Evolutionary conservation across 345 rosid genomes (phyloP), one percentile per base, ranked within the genome.

Genomic region (Acer saccharum): DNA sequence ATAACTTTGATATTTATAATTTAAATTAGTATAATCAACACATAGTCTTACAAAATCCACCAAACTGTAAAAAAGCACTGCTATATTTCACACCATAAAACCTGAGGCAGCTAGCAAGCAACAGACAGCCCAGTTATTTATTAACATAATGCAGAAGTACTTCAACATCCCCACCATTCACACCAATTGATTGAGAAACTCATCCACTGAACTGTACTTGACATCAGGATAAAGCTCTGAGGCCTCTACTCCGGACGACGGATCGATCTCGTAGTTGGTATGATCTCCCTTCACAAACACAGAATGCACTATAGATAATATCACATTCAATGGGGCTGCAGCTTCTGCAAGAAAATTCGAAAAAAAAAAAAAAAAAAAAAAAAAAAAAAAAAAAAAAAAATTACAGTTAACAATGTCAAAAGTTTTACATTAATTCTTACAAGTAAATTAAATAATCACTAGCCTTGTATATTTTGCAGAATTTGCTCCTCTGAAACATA

Each of bases 271-370:
- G 18, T 84, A 89, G 79, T 72, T 80, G 74, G 89, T 86, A 1
- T 89, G 90, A 71, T 81, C 89, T 73, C 92, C 90, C 73, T 83
- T 89, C 77, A 89, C 90, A 54, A 84, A 86, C 0, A 77, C 87
- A 11, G 84, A 75, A 54, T 87, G 90, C 23, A 67, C 66, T 4
- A 87, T 81, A 23, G 90, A 65, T 64, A 86, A 69, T 20, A 86
- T 2, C 61, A 87, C 82, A 73, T 77, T 83, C 12, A 77, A 1
- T 23, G 90, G 88, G 25, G 70, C 74, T 1, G 83, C 61, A 25
- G 90, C 72, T 60, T 88, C 91, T 86, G 88, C 79, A 77, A 63
- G 10, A 43, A 7, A 48, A 21, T 10, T 48, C 16, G 43, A 14
- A 25, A 23, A 21, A 43, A 43, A 43, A 43, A 41, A 41, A 25